These are phyloP conservation scores for Aspergillus sparsus DNA, from an alignment of 495 filamentous ascomycete species.

Conservation along the genomic window DNA sequence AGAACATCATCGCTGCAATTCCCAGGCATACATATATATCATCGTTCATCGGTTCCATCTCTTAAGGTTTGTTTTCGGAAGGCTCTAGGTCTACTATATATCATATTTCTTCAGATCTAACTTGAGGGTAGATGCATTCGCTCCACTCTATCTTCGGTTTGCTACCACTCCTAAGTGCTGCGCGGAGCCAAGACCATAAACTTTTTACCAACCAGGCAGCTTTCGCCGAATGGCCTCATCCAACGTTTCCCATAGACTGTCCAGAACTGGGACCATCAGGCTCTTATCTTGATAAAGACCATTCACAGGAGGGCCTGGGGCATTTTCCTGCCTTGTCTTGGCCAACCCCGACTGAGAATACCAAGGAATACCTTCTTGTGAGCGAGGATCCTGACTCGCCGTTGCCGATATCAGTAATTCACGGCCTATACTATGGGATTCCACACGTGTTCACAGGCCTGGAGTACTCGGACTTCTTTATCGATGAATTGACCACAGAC, in stretches of 20 bases:
- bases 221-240: conserved; percentile 41
- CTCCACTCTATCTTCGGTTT: conserved; percentile 42
- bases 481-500: conserved; percentile 21
- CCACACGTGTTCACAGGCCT: conserved; percentile 38
- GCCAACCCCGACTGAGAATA: conserved; percentile 34
- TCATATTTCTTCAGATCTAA: neutral
- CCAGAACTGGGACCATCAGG: conserved; percentile 47
- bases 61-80: neutral
- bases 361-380: conserved; percentile 50
- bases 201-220: conserved; percentile 48
- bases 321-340: conserved; percentile 48
- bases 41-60: neutral
- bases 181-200: conserved; percentile 46
- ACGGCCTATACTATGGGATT: conserved; percentile 51
- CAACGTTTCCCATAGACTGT: conserved; percentile 46
- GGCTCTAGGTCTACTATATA: neutral
- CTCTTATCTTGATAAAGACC: conserved; percentile 39
- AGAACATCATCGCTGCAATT: neutral
- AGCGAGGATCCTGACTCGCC: conserved; percentile 55
- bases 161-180: conserved; percentile 34
- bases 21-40: neutral
- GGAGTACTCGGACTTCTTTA: conserved; percentile 40
- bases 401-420: conserved; percentile 45
- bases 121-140: conserved; percentile 25
- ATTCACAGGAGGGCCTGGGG: conserved; percentile 44